Evolutionary conservation across 2,329 filamentous ascomycete species (phyloP).

Genomic region (Cercospora sp.): DNA sequence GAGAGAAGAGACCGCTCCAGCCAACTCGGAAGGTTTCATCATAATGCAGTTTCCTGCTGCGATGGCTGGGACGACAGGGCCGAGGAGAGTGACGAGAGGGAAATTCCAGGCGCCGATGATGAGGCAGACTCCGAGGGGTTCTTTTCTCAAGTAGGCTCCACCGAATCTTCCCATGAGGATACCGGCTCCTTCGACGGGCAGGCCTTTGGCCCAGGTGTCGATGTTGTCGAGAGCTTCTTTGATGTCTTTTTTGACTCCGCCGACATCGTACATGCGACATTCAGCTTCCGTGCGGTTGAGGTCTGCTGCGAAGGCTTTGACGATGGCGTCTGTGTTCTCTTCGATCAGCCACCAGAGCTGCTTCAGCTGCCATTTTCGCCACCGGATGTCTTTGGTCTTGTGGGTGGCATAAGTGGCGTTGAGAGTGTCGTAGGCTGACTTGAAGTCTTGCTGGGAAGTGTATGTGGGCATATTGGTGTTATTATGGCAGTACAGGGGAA

Average conservation of each 20-base stretch:
- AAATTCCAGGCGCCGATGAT: constrained; percentile 90
- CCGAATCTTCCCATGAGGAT: constrained; percentile 62
- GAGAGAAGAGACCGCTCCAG: constrained; percentile 71
- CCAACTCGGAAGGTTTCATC: constrained; percentile 81
- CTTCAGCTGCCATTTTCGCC: constrained; percentile 22
- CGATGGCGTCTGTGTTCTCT: constrained; percentile 15
- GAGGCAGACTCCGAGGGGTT: constrained; percentile 76
- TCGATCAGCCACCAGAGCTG: constrained; percentile 20
- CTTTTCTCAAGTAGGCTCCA: constrained; percentile 74
- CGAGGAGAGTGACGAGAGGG: constrained; percentile 74
- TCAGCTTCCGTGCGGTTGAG: constrained; percentile 17
- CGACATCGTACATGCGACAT: constrained; percentile 15
- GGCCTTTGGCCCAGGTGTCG: constrained; percentile 13
- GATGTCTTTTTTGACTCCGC: constrained; percentile 17
- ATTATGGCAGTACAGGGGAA: neutral
- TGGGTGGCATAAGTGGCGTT: constrained; percentile 15
- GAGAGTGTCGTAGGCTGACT: constrained; percentile 13
- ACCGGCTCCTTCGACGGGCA: constrained; percentile 14
- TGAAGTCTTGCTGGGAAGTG: constrained; percentile 13
- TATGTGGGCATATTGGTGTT: constrained; percentile 3
- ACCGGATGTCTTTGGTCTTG: constrained; percentile 19
- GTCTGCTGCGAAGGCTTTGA: constrained; percentile 10
- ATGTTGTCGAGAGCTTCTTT: constrained; percentile 18
- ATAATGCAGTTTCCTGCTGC: constrained; percentile 83
- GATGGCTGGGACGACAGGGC: constrained; percentile 80